These are phyloP conservation scores for Huntiella abstrusa DNA, from an alignment of 2,329 filamentous ascomycete genomes.

Conservation along the genomic window DNA sequence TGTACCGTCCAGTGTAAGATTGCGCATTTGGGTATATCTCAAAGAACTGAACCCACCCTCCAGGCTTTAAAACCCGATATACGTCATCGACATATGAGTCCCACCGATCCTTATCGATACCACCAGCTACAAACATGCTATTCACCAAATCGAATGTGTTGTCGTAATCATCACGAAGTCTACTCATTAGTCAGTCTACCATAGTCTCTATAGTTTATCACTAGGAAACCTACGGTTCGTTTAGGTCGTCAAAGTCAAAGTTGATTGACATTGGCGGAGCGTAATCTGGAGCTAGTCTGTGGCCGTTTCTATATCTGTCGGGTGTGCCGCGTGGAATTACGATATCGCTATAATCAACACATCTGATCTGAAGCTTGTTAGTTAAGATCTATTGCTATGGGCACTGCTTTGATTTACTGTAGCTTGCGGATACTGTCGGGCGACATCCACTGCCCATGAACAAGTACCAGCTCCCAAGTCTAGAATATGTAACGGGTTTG, in stretches of 20 bases:
- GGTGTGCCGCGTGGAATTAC: too few species aligned
- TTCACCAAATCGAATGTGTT: constrained; percentile 71
- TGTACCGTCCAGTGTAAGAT: constrained; percentile 66
- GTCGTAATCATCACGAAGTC: constrained; percentile 38
- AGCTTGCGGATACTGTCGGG: constrained; percentile 1
- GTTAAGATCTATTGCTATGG: not conserved
- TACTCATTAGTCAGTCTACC: constrained; percentile 14
- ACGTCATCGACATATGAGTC: constrained; percentile 58
- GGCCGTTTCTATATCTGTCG: not conserved
- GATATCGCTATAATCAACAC: too few species aligned
- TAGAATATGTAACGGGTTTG: constrained; percentile 1
- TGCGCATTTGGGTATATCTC: constrained; percentile 75
- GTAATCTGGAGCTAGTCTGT: constrained; percentile 18
- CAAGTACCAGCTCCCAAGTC: constrained; percentile 9
- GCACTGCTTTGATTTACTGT: not conserved
- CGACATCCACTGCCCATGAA: constrained; percentile 3
- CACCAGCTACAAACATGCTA: constrained; percentile 52
- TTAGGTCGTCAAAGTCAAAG: constrained; percentile 55
- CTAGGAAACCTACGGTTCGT: constrained; percentile 31
- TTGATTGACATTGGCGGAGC: constrained; percentile 47
- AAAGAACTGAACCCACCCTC: constrained; percentile 77
- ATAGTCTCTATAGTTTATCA: not conserved
- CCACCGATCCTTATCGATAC: constrained; percentile 59
- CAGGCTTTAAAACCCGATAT: constrained; percentile 47
- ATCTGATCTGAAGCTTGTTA: too few species aligned